Base-by-base conservation (phyloP, 345 rosid species). In the Diplotaxis tenuifolia region DNA sequence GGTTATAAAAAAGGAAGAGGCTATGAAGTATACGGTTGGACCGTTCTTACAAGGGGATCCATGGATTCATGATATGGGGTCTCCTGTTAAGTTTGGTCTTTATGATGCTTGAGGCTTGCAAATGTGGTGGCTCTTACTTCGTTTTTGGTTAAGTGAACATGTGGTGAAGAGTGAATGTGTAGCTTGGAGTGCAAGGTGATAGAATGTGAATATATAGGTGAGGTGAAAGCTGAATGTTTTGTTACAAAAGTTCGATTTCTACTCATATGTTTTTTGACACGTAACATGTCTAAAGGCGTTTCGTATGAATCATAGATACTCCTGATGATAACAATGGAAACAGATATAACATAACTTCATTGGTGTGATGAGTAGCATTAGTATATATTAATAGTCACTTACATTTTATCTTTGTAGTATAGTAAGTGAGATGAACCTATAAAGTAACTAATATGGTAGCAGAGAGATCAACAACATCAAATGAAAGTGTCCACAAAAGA, bases 1-100 rank as follows among this genome's bases (percentile, higher is more conserved):
- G 75, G 72, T 77, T 38, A 60, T 91, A 18, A 71, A 42, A 4
- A 84, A 62, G 61, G 72, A 81, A 0, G 88, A 85, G 27, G 95
- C 97, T 0, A 38, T 55, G 70, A 84, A 85, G 34, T 94, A 68
- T 71, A 87, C 96, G 0, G 89, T 83, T 5, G 85, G 77, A 29
- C 79, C 81, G 6, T 91, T 94, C 83, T 68, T 88, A 61, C 84
- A 83, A 31, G 87, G 82, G 50, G 86, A 78, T 42, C 50, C 50
- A 9, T 93, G 94, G 91, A 73, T 89, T 68, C 74, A 56, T 5
- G 71, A 32, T 5, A 21, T 79, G 0, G 72, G 78, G 10, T 73
- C 78, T 59, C 76, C 83, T 1, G 89, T 86, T 70, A 82, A 76
- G 68, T 59, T 79, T 32, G 90, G 90, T 22, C 74, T 82, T 14